phyloP scores from a whole-genome alignment of 2,329 filamentous ascomycete genomes.

The Colletotrichum musicola region DNA sequence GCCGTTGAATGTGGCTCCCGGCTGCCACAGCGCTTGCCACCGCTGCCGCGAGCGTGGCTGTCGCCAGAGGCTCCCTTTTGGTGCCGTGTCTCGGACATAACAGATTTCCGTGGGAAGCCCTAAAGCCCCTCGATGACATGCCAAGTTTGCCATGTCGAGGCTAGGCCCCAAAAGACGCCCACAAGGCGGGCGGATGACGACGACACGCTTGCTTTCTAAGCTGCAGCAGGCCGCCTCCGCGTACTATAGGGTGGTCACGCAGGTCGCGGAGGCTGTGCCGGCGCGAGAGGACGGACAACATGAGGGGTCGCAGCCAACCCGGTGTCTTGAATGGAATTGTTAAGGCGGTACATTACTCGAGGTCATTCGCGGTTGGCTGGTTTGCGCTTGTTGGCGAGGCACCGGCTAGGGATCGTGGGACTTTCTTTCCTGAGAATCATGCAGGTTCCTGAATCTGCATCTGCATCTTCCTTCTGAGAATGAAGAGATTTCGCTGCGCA shows the following conservation, averaged over 20 bases:
- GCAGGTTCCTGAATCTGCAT: conserved; percentile 13
- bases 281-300: background rate
- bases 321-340: background rate
- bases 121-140: conserved; percentile 20
- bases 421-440: background rate
- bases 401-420: background rate
- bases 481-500: background rate
- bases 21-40: background rate
- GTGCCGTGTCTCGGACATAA: conserved; percentile 18
- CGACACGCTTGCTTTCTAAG: conserved; percentile 16
- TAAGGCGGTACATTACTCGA: conserved; percentile 9
- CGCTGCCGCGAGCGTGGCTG: background rate
- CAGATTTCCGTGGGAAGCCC: background rate
- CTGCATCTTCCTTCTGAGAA: background rate
- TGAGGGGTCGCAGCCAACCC: background rate
- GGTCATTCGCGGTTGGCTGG: background rate
- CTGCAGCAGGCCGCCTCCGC: background rate
- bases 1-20: conserved; percentile 6
- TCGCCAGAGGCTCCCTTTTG: background rate
- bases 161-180: conserved; percentile 6
- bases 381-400: background rate
- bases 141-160: conserved; percentile 21
- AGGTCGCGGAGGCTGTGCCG: conserved; percentile 12
- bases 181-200: conserved; percentile 28
- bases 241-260: conserved; percentile 4